Base-by-base conservation (phyloP, 164 flowering plant genomes). In the Warburgia ugandensis region DNA sequence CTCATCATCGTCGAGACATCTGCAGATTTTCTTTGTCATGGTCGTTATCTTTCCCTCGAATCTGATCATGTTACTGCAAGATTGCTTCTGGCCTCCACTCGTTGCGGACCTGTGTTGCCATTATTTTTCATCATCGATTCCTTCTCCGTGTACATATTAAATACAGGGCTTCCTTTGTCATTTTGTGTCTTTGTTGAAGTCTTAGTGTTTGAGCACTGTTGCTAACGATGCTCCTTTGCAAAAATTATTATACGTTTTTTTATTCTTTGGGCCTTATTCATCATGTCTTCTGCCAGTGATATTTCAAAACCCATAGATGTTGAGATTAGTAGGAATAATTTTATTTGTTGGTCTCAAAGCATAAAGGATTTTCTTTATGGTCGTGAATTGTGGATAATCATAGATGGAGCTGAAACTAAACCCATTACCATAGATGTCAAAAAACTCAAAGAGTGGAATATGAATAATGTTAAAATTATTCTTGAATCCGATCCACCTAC, bases 401-500 rank as follows among this genome's bases (percentile, higher is more conserved):
- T 38, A 5, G 42, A 38, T 38, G 42, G 42, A 6, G 13, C 42
- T 38, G 42, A 38, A 38, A 13, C 0, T 38, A 13, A 38, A n/a
- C n/a, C n/a, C n/a, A n/a, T n/a, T n/a, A 38, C 42, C 42, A 13
- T 7, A 10, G 17, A 38, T 13, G 6, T 6, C 16, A 38, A 38
- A 19, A 38, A 38, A n/a, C 42, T 38, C 16, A 38, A 4, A 38
- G 42, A 38, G 16, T 38, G 42, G 7, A n/a, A 38, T 6, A 38
- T 38, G 42, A 38, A 38, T 38, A 38, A 38, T 4, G 13, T 16
- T 16, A 38, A 38, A 38, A 38, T 38, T 38, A 38, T 38, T 38
- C 42, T 10, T 38, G 42, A 19, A 38, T 38, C 16, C 42, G 42
- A n/a, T 38, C 19, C n/a, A 38, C 42, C n/a, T 38, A 19, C 42